A percentile compares a stretch with the other conserved stretches of the same genome.
Conservation (phyloP, 2,329 filamentous ascomycete genomes). For the Monilinia aucupariae region DNA sequence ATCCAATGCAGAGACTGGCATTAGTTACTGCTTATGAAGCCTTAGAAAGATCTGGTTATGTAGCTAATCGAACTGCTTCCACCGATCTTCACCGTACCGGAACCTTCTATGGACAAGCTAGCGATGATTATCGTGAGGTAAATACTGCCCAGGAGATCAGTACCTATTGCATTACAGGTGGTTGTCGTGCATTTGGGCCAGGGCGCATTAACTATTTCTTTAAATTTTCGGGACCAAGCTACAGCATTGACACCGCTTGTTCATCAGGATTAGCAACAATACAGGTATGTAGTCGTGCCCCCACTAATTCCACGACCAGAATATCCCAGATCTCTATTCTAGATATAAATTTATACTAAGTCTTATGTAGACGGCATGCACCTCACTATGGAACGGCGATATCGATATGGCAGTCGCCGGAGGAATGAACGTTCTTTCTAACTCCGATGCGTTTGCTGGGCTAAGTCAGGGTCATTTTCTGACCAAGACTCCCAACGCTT, state of each 20-base stretch:
- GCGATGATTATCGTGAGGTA: conserved; percentile 19
- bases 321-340: no score
- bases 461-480: not conserved
- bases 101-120: conserved; percentile 21
- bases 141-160: conserved; percentile 20
- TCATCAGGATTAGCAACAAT: not conserved
- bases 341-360: no score
- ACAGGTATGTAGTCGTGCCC: not conserved
- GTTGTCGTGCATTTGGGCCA: not conserved
- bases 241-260: not conserved
- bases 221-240: not conserved
- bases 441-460: not conserved
- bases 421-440: not conserved
- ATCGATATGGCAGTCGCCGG: not conserved
- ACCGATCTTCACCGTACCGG: conserved; percentile 38
- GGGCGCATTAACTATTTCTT: not conserved
- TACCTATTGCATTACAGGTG: conserved; percentile 29
- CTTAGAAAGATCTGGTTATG: conserved; percentile 71
- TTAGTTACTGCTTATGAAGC: conserved; percentile 73
- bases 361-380: not conserved
- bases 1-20: conserved; percentile 71
- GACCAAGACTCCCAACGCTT: not conserved
- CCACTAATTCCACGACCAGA: no score
- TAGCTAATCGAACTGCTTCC: conserved; percentile 34
- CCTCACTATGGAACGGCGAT: not conserved